These are phyloP conservation scores for Penicillium bovifimosum DNA, from an alignment of 495 filamentous ascomycete species.

Conservation along the genomic window DNA sequence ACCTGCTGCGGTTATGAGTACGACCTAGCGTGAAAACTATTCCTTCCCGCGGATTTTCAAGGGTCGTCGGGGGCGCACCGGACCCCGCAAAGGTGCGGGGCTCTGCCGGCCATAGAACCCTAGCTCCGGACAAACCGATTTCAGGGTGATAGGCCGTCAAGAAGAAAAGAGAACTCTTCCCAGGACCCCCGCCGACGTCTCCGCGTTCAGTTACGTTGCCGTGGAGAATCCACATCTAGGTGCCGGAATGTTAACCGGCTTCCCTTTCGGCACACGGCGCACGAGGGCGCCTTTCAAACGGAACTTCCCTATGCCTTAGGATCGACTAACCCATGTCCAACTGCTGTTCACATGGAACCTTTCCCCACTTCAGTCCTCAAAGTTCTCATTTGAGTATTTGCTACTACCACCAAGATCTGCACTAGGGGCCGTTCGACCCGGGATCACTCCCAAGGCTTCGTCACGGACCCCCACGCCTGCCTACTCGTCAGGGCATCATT, in stretches of 20 bases:
- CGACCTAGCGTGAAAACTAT: conserved; percentile 63
- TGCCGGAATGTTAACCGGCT: conserved; percentile 67
- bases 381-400: conserved; percentile 73
- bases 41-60: conserved; percentile 66
- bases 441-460: conserved; percentile 64
- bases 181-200: conserved; percentile 52
- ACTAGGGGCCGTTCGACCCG: conserved; percentile 63
- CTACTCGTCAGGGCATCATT: conserved; percentile 52
- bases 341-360: conserved; percentile 66
- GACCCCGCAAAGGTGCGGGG: conserved; percentile 56
- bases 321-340: conserved; percentile 66
- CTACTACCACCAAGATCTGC: conserved; percentile 71
- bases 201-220: conserved; percentile 62
- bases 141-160: conserved; percentile 43
- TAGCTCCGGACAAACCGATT: conserved; percentile 49
- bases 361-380: conserved; percentile 69
- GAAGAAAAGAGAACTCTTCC: conserved; percentile 37
- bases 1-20: conserved; percentile 68
- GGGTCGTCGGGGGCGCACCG: conserved; percentile 60
- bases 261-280: conserved; percentile 59
- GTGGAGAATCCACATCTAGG: conserved; percentile 61
- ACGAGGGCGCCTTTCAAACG: conserved; percentile 57
- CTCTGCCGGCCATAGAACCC: conserved; percentile 35
- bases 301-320: conserved; percentile 62
- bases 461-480: conserved; percentile 50